Evolutionary conservation across 2,329 filamentous ascomycete species (phyloP).

Genomic region (Penicillium crustosum): DNA sequence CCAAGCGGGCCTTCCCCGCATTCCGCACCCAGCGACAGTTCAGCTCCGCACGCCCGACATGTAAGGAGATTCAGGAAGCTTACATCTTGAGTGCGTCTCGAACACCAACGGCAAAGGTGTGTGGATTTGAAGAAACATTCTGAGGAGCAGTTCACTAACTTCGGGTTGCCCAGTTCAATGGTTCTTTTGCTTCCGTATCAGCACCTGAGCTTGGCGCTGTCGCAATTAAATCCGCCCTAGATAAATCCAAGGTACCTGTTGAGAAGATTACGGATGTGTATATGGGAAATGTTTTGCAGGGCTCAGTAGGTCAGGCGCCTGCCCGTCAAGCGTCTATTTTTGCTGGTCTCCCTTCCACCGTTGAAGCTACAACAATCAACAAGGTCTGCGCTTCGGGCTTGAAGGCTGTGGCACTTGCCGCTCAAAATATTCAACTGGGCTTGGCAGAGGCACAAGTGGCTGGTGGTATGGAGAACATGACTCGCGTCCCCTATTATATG

Average conservation of each 20-base stretch:
- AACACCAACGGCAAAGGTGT: constrained; percentile 85
- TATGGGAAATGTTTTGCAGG: constrained; percentile 94
- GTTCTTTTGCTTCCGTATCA: constrained; percentile 76
- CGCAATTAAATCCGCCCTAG: constrained; percentile 86
- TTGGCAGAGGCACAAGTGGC: constrained; percentile 85
- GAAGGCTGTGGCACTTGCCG: constrained; percentile 86
- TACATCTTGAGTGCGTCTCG: constrained; percentile 90
- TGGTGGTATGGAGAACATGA: constrained; percentile 99
- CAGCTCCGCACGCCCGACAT: constrained; percentile 48
- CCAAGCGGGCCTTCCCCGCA: constrained; percentile 40
- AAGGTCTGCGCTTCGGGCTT: constrained; percentile 96
- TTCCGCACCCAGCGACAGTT: constrained; percentile 53
- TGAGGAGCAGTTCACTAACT: constrained; percentile 9
- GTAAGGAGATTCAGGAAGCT: constrained; percentile 77
- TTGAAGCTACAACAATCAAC: constrained; percentile 92
- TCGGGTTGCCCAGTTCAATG: constrained; percentile 73
- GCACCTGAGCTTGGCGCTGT: constrained; percentile 86
- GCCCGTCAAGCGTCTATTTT: constrained; percentile 89
- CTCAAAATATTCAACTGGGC: constrained; percentile 91
- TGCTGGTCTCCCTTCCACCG: constrained; percentile 74
- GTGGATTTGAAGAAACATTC: not conserved
- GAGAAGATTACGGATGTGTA: constrained; percentile 88
- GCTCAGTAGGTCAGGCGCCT: constrained; percentile 80
- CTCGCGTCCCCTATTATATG: constrained; percentile 85
- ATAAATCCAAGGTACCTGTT: constrained; percentile 78